Percentiles rank a stretch among this genome's conserved stretches.
These are phyloP conservation scores for Yamadazyma ubonensis DNA, from an alignment of 805 yeast genomes.

Conservation along the genomic window DNA sequence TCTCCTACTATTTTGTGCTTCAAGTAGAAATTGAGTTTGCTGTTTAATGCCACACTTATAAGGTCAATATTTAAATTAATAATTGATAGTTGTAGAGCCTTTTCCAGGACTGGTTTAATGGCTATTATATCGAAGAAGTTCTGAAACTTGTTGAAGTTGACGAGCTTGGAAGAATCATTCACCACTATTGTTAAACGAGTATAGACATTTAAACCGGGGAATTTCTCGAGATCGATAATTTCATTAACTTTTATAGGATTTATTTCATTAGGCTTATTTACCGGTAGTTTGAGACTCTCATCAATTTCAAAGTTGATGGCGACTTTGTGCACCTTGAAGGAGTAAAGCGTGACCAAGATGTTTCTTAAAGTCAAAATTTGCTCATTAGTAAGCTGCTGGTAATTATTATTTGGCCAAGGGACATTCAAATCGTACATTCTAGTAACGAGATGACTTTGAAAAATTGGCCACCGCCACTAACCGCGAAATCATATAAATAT, in stretches of 20 bases:
- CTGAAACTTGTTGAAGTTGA: constrained; percentile 50
- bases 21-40: constrained; percentile 69
- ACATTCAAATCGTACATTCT: constrained; percentile 60
- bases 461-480: constrained; percentile 15
- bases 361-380: constrained; percentile 48
- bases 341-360: constrained; percentile 51
- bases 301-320: constrained; percentile 68
- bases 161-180: constrained; percentile 76
- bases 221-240: constrained; percentile 20
- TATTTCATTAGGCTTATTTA: constrained; percentile 42
- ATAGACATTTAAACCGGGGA: constrained; percentile 44
- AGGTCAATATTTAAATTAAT: constrained; percentile 78
- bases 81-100: constrained; percentile 71
- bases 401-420: constrained; percentile 64
- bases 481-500: constrained; percentile 4
- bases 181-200: constrained; percentile 74
- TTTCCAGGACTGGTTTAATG: constrained; percentile 76
- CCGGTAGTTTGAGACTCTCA: constrained; percentile 54
- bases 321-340: constrained; percentile 69
- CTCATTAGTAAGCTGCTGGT: constrained; percentile 37
- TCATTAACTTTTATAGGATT: constrained; percentile 44
- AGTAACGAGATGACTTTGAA: constrained; percentile 4
- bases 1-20: constrained; percentile 83
- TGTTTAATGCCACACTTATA: constrained; percentile 66
- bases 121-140: constrained; percentile 74